phyloP scores from a whole-genome alignment of 164 flowering plant genomes.

The Chimonanthus salicifolius region DNA sequence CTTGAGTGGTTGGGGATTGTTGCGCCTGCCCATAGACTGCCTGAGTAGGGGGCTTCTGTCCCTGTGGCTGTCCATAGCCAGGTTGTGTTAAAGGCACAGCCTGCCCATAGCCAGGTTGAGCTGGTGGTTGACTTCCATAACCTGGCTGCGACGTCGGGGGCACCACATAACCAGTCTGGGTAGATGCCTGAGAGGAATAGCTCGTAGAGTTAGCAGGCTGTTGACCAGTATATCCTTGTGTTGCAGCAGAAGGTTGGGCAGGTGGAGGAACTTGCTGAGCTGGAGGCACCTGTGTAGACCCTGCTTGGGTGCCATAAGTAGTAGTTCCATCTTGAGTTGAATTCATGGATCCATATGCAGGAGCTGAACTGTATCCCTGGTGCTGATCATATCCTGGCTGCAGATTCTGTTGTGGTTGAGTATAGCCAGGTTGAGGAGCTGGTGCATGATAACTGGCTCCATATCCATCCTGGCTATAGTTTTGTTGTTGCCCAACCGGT shows the following conservation, averaged over 20 bases:
- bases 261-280: slow-evolving; percentile 22
- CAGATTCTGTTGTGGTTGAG: slow-evolving; percentile 38
- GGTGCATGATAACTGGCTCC: slow-evolving; percentile 55
- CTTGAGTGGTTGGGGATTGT: slow-evolving; percentile 47
- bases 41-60: slow-evolving; percentile 45
- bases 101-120: slow-evolving; percentile 51
- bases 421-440: slow-evolving; percentile 57
- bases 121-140: slow-evolving; percentile 43
- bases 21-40: slow-evolving; percentile 56
- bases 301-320: slow-evolving; percentile 60
- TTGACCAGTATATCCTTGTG: slow-evolving; percentile 54
- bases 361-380: slow-evolving; percentile 42
- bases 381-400: slow-evolving; percentile 58
- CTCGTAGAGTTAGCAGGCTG: slow-evolving; percentile 44
- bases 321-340: slow-evolving; percentile 51
- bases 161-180: slow-evolving; percentile 62
- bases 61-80: slow-evolving; percentile 42
- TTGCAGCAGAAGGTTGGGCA: slow-evolving; percentile 36
- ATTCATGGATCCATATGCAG: slow-evolving; percentile 39
- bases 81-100: slow-evolving; percentile 23
- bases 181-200: slow-evolving; percentile 48
- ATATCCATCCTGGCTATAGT: slow-evolving; percentile 78
- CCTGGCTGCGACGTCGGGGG: slow-evolving; percentile 52
- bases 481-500: slow-evolving; percentile 34
- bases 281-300: slow-evolving; percentile 41